A percentile compares a stretch with the other conserved stretches of the same genome.
These are phyloP conservation scores for Neonectria punicea DNA, from an alignment of 2,329 filamentous ascomycete genomes.

Conservation along the genomic window DNA sequence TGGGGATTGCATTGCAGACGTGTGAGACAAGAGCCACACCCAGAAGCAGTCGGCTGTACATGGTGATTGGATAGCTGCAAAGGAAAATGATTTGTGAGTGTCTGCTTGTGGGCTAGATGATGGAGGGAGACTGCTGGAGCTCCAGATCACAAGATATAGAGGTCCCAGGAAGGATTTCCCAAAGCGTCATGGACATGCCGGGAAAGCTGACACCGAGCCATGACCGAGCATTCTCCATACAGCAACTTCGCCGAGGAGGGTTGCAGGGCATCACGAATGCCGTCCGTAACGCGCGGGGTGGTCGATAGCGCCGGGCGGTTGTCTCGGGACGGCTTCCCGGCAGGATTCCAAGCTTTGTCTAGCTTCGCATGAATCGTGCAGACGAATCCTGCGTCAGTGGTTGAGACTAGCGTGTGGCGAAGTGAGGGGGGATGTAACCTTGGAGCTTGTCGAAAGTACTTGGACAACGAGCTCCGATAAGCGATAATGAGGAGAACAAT, in stretches of 20 bases:
- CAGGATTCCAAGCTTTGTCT: not conserved
- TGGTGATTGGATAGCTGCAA: slow-evolving; percentile 13
- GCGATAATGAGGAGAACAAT: not conserved
- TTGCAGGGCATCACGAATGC: slow-evolving; percentile 13
- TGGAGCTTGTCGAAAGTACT: not conserved
- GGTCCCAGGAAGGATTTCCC: not conserved
- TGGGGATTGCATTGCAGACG: slow-evolving; percentile 34
- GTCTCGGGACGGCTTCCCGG: not conserved
- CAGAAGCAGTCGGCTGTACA: slow-evolving; percentile 30
- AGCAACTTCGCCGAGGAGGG: slow-evolving; percentile 24
- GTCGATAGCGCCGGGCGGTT: slow-evolving; percentile 22
- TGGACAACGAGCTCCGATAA: not conserved
- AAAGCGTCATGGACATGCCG: not conserved
- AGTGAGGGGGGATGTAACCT: not conserved
- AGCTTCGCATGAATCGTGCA: not conserved
- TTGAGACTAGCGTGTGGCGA: not conserved
- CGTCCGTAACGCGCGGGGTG: slow-evolving; percentile 24
- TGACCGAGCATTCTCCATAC: slow-evolving; percentile 18
- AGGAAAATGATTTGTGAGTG: not conserved
- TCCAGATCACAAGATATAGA: slow-evolving; percentile 24
- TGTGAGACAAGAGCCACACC: slow-evolving; percentile 23
- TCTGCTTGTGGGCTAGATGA: not conserved
- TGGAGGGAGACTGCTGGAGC: slow-evolving; percentile 6
- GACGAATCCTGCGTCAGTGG: not conserved
- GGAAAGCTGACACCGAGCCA: slow-evolving; percentile 27